phyloP scores from a whole-genome alignment of 2,329 filamentous ascomycete species.

The Aspergillus hiratsukae region DNA sequence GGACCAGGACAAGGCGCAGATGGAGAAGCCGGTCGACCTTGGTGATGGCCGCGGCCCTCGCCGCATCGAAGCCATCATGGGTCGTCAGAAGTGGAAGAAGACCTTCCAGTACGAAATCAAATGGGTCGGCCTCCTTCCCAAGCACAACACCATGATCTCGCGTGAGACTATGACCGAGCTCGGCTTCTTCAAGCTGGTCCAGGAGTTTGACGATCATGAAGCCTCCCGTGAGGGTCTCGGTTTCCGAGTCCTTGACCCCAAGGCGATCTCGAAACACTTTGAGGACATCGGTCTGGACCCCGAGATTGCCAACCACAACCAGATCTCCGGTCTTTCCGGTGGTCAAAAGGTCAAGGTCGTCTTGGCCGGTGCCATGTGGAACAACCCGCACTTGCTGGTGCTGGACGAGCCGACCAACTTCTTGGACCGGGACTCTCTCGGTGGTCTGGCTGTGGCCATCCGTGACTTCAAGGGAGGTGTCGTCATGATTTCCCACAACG shows the following conservation, averaged over 20 bases:
- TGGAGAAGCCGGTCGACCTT: constrained; percentile 85
- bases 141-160: constrained; percentile 88
- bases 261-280: constrained; percentile 95
- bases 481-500: constrained; percentile 99
- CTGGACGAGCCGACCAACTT: constrained; percentile 99
- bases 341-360: constrained; percentile 99
- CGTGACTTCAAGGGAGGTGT: constrained; percentile 98
- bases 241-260: constrained; percentile 87
- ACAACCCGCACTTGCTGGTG: constrained; percentile 95
- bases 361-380: constrained; percentile 94
- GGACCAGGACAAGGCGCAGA: constrained; percentile 77
- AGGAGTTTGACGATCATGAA: constrained; percentile 98
- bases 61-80: constrained; percentile 83
- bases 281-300: constrained; percentile 94
- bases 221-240: constrained; percentile 97
- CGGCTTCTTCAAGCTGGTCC: constrained; percentile 88
- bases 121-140: constrained; percentile 84
- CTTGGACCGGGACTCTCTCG: constrained; percentile 94
- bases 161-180: constrained; percentile 82
- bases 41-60: constrained; percentile 73
- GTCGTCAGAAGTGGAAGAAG: constrained; percentile 99
- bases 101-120: constrained; percentile 98
- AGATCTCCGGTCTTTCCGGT: constrained; percentile 91
- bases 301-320: constrained; percentile 98
- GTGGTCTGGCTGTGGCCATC: constrained; percentile 94